Evolutionary conservation across 2,329 filamentous ascomycete genomes (phyloP).

Genomic region (Tolypocladium nubicola): DNA sequence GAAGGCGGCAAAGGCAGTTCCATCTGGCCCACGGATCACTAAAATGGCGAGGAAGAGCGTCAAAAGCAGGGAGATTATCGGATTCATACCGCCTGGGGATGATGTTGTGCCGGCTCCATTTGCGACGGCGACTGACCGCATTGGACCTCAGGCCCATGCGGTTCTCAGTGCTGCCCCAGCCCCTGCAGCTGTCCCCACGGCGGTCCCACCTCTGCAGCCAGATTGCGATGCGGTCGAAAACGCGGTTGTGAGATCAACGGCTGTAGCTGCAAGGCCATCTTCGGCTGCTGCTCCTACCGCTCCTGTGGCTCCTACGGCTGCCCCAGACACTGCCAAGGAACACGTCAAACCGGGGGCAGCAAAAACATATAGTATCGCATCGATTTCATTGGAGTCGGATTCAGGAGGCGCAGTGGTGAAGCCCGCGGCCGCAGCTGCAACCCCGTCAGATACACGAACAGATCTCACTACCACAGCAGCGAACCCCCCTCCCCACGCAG

Average conservation of each 20-base stretch:
- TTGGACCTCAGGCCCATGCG: conserved; percentile 1
- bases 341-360: neutral
- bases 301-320: too few species aligned
- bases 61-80: conserved; percentile 37
- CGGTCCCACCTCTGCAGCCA: neutral
- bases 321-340: neutral
- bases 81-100: conserved; percentile 18
- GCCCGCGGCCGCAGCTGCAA: neutral
- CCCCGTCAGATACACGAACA: neutral
- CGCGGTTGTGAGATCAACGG: neutral
- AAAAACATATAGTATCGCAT: neutral
- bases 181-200: neutral
- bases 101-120: conserved; percentile 8
- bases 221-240: neutral
- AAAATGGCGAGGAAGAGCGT: conserved; percentile 30
- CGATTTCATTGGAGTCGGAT: neutral
- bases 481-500: neutral
- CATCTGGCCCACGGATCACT: conserved; percentile 23
- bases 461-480: neutral
- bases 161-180: neutral
- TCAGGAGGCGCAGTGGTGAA: neutral
- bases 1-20: neutral
- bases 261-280: neutral
- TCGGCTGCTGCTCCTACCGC: neutral
- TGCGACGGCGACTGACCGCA: conserved; percentile 4